Base-by-base conservation (phyloP, 495 filamentous ascomycete species). In the Hypoxylon fragiforme region DNA sequence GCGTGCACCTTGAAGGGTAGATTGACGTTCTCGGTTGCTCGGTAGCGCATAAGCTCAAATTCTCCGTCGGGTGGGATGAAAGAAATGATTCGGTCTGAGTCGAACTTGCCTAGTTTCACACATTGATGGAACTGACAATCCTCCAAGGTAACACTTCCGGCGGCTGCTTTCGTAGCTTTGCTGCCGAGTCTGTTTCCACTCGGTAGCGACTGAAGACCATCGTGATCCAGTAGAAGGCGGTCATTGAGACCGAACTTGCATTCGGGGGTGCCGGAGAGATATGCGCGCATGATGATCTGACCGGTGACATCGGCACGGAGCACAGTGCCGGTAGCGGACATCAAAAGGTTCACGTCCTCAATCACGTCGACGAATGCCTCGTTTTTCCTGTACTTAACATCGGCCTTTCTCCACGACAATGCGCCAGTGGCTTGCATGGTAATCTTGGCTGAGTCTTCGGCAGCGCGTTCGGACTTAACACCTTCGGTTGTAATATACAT, bases 401-500 rank as follows among this genome's bases (percentile, higher is more conserved):
- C 92, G 43, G 92, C 85, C 58, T 95, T 88, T 39, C 95, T 85
- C 95, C 95, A 99, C 28, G 94, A 97, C 13, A 96, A 79, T 3
- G 95, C 95, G 14, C 95, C 95, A 1, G 95, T 99, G 7, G 95
- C 95, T 80, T 99, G 95, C 91, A 96, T 96, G 18, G 95, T 99
- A 71, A 99, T 99, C 61, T 89, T 88, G 58, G 91, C 91, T 14
- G 92, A 95, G 70, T 97, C 92, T 67, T 92, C 89, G 76, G 90
- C 86, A 43, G 88, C 85, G 46, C 92, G 85, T 71, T 95, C 92
- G 19, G 91, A 94, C 72, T 95, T 96, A 75, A 99, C 95, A 36
- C 95, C 94, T 75, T 99, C 95, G 40, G 95, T 97, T 11, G 95
- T 99, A 73, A 99, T 99, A 77, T 99, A 97, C 92, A 97, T 97